Evolutionary conservation across 352 stramenopile genomes (phyloP).

Genomic region (Globisporangium barbulae): DNA sequence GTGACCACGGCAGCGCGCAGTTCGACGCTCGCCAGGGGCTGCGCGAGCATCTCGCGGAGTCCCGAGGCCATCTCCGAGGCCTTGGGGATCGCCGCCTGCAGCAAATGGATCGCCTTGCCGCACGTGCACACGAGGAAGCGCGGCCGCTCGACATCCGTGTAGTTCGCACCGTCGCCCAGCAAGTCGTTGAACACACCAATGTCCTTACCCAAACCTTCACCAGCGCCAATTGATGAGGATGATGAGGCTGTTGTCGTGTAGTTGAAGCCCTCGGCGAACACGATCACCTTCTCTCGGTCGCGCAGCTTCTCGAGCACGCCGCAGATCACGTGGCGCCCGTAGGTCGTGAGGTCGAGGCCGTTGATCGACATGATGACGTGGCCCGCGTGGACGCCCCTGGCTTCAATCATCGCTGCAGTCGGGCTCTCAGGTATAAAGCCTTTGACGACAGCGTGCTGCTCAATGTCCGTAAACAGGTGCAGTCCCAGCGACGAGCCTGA

Average conservation of each 20-base stretch:
- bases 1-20: slow-evolving; percentile 37
- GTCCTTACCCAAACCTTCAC: slow-evolving; percentile 2
- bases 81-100: slow-evolving; percentile 43
- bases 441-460: slow-evolving; percentile 52
- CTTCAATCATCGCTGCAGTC: slow-evolving; percentile 32
- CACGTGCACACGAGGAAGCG: slow-evolving; percentile 61
- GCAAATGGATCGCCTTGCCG: slow-evolving; percentile 49
- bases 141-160: slow-evolving; percentile 33
- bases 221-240: neutral
- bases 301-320: slow-evolving; percentile 48
- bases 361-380: slow-evolving; percentile 56
- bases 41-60: slow-evolving; percentile 37
- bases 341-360: slow-evolving; percentile 40
- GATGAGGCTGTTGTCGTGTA: slow-evolving; percentile 5
- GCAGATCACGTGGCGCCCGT: slow-evolving; percentile 38
- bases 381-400: slow-evolving; percentile 30
- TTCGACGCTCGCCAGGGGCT: slow-evolving; percentile 53
- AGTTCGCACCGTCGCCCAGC: slow-evolving; percentile 16
- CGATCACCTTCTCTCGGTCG: slow-evolving; percentile 47
- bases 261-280: slow-evolving; percentile 42
- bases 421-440: slow-evolving; percentile 47
- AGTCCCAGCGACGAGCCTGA: slow-evolving; percentile 48
- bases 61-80: slow-evolving; percentile 59
- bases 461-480: slow-evolving; percentile 53
- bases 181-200: slow-evolving; percentile 12